These are phyloP conservation scores for Rubia balearica DNA, from an alignment of 305 asterid species.

Conservation along the genomic window DNA sequence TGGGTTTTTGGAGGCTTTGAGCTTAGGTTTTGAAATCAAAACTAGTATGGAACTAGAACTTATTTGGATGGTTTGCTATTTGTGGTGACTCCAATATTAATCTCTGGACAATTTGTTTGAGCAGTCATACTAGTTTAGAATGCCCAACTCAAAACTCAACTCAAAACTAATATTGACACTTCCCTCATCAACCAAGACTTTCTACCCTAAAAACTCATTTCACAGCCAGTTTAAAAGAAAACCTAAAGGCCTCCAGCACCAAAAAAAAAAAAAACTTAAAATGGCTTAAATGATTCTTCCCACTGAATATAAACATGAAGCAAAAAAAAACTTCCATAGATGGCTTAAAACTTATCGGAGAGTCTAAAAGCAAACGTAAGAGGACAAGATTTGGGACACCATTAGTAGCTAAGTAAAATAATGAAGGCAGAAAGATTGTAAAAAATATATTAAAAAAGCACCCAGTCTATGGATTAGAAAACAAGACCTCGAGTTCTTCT, in stretches of 20 bases:
- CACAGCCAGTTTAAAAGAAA: background rate
- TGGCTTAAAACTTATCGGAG: background rate
- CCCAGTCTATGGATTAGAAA: conserved; percentile 10
- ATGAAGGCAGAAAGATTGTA: background rate
- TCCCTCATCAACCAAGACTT: no score
- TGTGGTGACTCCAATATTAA: no score
- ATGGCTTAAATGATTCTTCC: background rate
- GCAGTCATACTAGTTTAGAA: no score
- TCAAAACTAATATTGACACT: no score
- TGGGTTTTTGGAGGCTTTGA: background rate
- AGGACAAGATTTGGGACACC: background rate
- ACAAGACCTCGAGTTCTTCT: conserved; percentile 27
- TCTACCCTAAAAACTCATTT: no score
- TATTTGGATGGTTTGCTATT: no score
- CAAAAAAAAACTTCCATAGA: background rate
- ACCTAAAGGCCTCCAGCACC: no score
- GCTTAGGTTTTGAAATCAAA: background rate
- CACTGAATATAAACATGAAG: background rate
- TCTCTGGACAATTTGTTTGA: no score
- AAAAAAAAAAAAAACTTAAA: no score
- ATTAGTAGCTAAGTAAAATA: background rate
- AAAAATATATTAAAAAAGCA: no score
- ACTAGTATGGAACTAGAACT: no score
- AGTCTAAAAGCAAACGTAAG: background rate
- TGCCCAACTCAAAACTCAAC: no score